Evolutionary conservation across 345 rosid genomes (phyloP), one percentile per base, ranked within the genome.

Genomic region (Abelmoschus esculentus): DNA sequence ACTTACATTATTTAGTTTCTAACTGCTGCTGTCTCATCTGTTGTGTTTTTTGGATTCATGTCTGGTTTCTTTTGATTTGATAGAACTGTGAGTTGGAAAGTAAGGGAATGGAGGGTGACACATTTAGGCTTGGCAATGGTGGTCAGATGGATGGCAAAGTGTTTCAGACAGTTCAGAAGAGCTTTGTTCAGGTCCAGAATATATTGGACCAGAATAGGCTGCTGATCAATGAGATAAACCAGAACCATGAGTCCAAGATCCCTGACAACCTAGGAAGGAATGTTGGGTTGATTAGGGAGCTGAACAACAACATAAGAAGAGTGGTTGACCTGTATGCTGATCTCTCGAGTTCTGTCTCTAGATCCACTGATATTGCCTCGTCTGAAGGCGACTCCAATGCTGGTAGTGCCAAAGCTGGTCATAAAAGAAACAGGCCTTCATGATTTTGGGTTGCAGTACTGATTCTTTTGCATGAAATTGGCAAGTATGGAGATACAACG

Each of bases 301-400:
- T 90, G 74, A 90, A 90, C 87, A 82, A 80, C 80, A 88, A 90
- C 72, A 85, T 90, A 60, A 89, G 90, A 74, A 86, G 83, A 72
- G 92, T 86, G 13, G 93, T 85, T 61, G 82, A 83, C 76, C 85
- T 88, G 53, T 90, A 90, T 67, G 76, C 85, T 44, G 93, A 82
- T 82, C 92, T 90, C 52, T 90, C 97, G 7, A 80, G 52, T 70
- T 76, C 77, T 75, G 84, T 88, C 77, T 76, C 89, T 75, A 85
- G 77, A 72, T 82, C 88, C 70, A 53, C 81, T 79, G 92, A 86
- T 2, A 77, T 50, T 50, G 19, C 58, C 49, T 88, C 92, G 0
- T 88, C 90, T 0, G 92, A 88, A 40, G 97, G 90, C 4, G 88
- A 85, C 57, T 88, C 92, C 4, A 78, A 19, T 54, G 58, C 80